phyloP scores from a whole-genome alignment of 768 basidiomycete species.

The Mycena crocata region DNA sequence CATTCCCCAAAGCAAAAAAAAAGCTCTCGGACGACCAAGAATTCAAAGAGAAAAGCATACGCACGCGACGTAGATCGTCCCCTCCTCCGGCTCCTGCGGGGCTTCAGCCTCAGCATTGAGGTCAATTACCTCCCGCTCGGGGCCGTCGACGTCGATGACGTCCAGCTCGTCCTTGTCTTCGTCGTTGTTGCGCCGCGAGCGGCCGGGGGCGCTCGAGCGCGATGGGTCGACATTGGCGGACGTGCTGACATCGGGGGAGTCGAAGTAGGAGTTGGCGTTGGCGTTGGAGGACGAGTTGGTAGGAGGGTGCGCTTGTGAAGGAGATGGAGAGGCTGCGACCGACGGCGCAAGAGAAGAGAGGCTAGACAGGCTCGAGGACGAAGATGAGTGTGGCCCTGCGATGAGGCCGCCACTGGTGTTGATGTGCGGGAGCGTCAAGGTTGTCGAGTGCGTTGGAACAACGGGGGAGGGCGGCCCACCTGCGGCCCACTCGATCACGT shows the following conservation, averaged over 20 bases:
- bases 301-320: too few relatives aligned
- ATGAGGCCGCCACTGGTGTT: constrained; percentile 29
- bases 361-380: too few relatives aligned
- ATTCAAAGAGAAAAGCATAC: constrained; percentile 47
- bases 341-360: too few relatives aligned
- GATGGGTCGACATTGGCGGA: too few relatives aligned
- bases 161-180: constrained; percentile 43
- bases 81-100: constrained; percentile 35
- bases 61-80: constrained; percentile 87
- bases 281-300: too few relatives aligned
- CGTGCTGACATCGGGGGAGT: constrained; percentile 39
- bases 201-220: too few relatives aligned
- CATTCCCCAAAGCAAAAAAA: constrained; percentile 4
- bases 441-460: constrained; percentile 4
- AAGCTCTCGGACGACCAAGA: constrained; percentile 1
- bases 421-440: constrained; percentile 33
- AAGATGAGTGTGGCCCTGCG: constrained; percentile 25
- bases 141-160: constrained; percentile 33
- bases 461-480: constrained; percentile 51
- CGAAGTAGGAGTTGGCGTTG: constrained; percentile 2
- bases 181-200: constrained; percentile 39
- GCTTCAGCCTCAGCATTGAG: constrained; percentile 38
- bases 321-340: too few relatives aligned
- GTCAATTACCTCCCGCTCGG: constrained; percentile 34
- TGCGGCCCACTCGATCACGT: constrained; percentile 86